Conservation (phyloP, 768 basidiomycete genomes). For the Leccinellum luteum region DNA sequence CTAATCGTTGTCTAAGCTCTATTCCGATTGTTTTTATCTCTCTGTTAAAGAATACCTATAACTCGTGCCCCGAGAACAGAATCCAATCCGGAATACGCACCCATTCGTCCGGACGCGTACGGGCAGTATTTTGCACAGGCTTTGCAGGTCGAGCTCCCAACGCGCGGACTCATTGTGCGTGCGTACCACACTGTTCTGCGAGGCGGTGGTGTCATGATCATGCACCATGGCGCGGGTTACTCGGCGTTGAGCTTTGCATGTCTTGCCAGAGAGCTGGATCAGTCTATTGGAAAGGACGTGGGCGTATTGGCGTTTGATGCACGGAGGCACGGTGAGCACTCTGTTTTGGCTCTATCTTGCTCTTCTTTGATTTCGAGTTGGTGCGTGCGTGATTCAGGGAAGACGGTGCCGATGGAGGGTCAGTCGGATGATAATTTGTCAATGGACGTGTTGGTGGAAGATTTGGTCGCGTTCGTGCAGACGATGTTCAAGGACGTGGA, state of each 20-base stretch:
- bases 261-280: constrained; percentile 76
- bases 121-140: constrained; percentile 76
- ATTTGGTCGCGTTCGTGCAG: constrained; percentile 69
- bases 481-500: constrained; percentile 66
- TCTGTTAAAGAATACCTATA: constrained; percentile 26
- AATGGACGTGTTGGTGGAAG: constrained; percentile 66
- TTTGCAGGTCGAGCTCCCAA: constrained; percentile 66
- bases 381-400: constrained; percentile 13
- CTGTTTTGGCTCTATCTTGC: background rate
- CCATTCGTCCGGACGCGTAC: constrained; percentile 61
- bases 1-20: constrained; percentile 1
- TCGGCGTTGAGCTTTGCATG: constrained; percentile 88
- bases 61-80: constrained; percentile 24
- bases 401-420: constrained; percentile 22
- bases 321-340: constrained; percentile 75
- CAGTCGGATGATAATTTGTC: constrained; percentile 44
- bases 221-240: constrained; percentile 95
- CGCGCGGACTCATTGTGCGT: constrained; percentile 62
- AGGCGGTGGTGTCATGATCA: constrained; percentile 70
- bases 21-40: constrained; percentile 13
- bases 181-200: constrained; percentile 80
- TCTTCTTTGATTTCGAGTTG: background rate
- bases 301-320: constrained; percentile 84
- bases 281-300: constrained; percentile 61
- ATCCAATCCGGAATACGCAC: constrained; percentile 64